phyloP scores from a whole-genome alignment of 768 basidiomycete genomes.

The Lactifluus pinguis region DNA sequence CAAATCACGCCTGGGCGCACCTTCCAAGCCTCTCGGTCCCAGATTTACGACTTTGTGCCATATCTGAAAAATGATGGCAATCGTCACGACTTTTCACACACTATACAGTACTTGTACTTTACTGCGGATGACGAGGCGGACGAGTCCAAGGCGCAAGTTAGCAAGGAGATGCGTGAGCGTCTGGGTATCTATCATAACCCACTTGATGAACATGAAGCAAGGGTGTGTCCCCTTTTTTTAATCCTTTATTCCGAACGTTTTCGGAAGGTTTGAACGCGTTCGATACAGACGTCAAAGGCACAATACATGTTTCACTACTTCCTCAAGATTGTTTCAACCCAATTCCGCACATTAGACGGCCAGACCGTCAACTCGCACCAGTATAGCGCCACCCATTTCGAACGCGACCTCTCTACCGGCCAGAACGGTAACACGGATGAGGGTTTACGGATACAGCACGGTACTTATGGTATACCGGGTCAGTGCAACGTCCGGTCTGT shows the following conservation, averaged over 20 bases:
- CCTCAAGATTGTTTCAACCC: slow-evolving; percentile 96
- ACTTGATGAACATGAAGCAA: slow-evolving; percentile 54
- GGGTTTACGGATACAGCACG: slow-evolving; percentile 69
- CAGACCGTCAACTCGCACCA: slow-evolving; percentile 81
- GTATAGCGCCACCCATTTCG: slow-evolving; percentile 94
- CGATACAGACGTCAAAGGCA: slow-evolving; percentile 54
- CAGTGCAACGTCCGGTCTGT: slow-evolving; percentile 1
- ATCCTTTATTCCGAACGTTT: not conserved
- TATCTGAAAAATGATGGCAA: slow-evolving; percentile 85
- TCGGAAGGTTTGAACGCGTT: too few relatives aligned
- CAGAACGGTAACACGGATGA: slow-evolving; percentile 46
- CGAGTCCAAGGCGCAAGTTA: slow-evolving; percentile 50
- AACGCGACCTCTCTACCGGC: slow-evolving; percentile 75
- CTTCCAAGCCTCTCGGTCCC: slow-evolving; percentile 79
- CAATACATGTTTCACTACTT: slow-evolving; percentile 99
- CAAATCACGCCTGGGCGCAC: slow-evolving; percentile 90
- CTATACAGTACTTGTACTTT: slow-evolving; percentile 73
- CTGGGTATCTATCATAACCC: slow-evolving; percentile 73
- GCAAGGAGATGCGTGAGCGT: slow-evolving; percentile 55
- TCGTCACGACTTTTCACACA: slow-evolving; percentile 91
- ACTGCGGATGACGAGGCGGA: slow-evolving; percentile 78
- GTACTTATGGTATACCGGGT: slow-evolving; percentile 64
- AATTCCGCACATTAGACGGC: slow-evolving; percentile 78
- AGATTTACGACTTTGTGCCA: slow-evolving; percentile 85
- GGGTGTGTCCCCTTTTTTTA: slow-evolving; percentile 31